Percentiles rank a stretch among this genome's conserved stretches.
Evolutionary conservation across 179 eudicot species (phyloP).

Genomic region (Gypsophila paniculata): DNA sequence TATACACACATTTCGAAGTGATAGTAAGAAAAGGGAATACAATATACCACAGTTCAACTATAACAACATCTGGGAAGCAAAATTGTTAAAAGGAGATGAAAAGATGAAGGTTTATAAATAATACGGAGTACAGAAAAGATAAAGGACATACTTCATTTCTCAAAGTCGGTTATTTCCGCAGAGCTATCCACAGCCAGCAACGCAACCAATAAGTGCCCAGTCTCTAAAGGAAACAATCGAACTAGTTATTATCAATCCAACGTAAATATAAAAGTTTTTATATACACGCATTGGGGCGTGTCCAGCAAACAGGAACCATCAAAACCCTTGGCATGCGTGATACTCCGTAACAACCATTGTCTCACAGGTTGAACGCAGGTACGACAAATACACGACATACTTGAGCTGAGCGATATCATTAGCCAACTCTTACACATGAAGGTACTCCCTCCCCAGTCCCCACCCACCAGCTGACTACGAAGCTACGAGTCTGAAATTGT

Average conservation of each 20-base stretch:
- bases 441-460: neutral
- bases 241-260: slow-evolving; percentile 5
- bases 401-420: neutral
- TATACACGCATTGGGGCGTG: neutral
- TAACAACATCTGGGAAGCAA: neutral
- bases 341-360: neutral
- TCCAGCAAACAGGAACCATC: neutral
- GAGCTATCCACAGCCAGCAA: slow-evolving; percentile 13
- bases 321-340: neutral
- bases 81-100: neutral
- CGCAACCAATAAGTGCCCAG: too few species aligned
- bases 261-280: neutral
- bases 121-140: neutral
- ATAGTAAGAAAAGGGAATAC: too few species aligned
- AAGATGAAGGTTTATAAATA: neutral
- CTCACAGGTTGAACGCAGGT: neutral
- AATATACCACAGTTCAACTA: neutral
- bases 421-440: neutral
- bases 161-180: slow-evolving; percentile 18
- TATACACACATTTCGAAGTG: too few species aligned
- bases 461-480: neutral
- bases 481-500: neutral
- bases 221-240: slow-evolving; percentile 7
- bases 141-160: slow-evolving; percentile 36
- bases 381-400: neutral